A percentile compares a stretch with the other conserved stretches of the same genome.
Conservation (phyloP, 139 green algal species). For the Coelastrella sp. region DNA sequence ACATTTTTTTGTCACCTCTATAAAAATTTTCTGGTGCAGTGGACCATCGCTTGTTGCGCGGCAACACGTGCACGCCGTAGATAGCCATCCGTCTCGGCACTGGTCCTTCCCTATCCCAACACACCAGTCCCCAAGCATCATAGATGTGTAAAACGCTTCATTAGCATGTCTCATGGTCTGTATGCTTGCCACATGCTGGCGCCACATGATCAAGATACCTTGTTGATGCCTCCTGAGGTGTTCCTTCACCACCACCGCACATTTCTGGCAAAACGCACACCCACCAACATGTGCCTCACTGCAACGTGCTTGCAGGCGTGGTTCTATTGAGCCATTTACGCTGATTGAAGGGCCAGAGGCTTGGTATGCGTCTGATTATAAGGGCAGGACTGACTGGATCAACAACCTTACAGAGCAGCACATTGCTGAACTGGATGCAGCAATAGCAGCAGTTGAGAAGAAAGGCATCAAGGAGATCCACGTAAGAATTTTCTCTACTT, state of each 20-base stretch:
- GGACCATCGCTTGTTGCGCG: too few species aligned
- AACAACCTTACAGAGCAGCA: constrained; percentile 47
- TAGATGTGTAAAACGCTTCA: too few species aligned
- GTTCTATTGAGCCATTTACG: constrained; percentile 55
- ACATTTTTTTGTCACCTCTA: background rate
- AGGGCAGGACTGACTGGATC: constrained; percentile 44
- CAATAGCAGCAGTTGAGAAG: background rate
- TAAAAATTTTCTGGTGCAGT: too few species aligned
- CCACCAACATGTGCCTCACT: too few species aligned
- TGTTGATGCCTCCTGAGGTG: background rate
- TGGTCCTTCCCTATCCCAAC: too few species aligned
- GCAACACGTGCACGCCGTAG: too few species aligned
- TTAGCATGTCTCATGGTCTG: background rate
- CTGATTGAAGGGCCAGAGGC: constrained; percentile 57
- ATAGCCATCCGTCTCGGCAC: too few species aligned
- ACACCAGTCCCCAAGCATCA: too few species aligned
- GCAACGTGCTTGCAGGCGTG: constrained; percentile 57
- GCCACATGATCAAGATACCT: background rate
- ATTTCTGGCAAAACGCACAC: too few species aligned
- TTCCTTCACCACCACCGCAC: too few species aligned
- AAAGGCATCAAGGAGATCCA: constrained; percentile 16
- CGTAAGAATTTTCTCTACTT: constrained; percentile 6
- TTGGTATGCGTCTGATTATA: constrained; percentile 55
- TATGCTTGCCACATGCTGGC: background rate
- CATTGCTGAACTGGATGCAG: constrained; percentile 40